Evolutionary conservation across 441 rosid genomes (phyloP).

Genomic region (Erodium texanum): DNA sequence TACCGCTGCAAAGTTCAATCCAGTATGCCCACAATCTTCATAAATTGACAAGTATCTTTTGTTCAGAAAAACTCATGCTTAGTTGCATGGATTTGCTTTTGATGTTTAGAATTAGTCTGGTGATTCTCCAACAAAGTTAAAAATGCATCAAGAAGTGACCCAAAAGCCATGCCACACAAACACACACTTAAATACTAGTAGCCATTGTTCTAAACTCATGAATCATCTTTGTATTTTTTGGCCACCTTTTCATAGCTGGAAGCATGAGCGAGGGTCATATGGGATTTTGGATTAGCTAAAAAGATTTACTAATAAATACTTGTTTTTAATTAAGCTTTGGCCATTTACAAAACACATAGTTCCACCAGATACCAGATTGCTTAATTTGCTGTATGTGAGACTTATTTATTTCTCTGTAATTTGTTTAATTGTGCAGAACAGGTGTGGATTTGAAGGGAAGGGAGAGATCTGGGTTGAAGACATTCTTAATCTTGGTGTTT

Average conservation of each 20-base stretch:
- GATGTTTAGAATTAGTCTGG: too few relatives aligned
- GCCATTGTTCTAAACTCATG: too few relatives aligned
- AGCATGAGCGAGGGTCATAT: not conserved
- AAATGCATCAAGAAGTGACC: too few relatives aligned
- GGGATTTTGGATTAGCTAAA: not conserved
- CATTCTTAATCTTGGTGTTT: conserved; percentile 88
- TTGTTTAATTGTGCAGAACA: conserved; percentile 49
- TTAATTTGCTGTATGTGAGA: not conserved
- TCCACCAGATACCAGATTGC: not conserved
- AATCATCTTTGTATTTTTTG: too few relatives aligned
- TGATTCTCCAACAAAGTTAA: too few relatives aligned
- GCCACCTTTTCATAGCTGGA: too few relatives aligned
- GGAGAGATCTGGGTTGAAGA: conserved; percentile 91
- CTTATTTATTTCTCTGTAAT: not conserved
- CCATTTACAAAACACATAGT: not conserved
- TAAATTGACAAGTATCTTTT: not conserved
- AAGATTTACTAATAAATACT: not conserved
- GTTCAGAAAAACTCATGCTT: too few relatives aligned
- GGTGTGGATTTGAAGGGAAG: conserved; percentile 83
- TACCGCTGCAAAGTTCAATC: conserved; percentile 59
- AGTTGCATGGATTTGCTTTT: too few relatives aligned
- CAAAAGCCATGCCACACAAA: too few relatives aligned
- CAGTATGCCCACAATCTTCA: conserved; percentile 44
- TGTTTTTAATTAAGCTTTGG: not conserved
- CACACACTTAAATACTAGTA: too few relatives aligned